phyloP scores from a whole-genome alignment of 805 yeast genomes.

The Myxozyma neglecta region DNA sequence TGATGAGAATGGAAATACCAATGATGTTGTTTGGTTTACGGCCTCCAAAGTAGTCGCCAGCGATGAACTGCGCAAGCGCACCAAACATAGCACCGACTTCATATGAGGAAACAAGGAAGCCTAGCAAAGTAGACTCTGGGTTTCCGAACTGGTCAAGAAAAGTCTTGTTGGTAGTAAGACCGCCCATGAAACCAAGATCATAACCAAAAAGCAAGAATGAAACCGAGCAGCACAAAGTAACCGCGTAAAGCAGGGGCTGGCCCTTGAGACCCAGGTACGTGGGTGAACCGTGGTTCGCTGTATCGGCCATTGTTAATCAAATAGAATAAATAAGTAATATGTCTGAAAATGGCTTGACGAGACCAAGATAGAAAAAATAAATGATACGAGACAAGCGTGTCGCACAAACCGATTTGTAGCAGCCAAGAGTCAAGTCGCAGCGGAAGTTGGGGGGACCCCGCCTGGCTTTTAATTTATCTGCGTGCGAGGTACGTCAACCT shows the following conservation, averaged over 20 bases:
- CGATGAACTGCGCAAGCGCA: constrained; percentile 56
- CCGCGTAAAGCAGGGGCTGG: constrained; percentile 24
- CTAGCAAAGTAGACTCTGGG: constrained; percentile 36
- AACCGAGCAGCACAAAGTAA: constrained; percentile 19
- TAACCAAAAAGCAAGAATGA: constrained; percentile 57
- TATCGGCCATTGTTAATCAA: not conserved
- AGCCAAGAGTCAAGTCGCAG: no score
- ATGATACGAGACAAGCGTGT: no score
- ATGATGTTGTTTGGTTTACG: constrained; percentile 55
- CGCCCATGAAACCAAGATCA: constrained; percentile 79
- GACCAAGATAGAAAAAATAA: not conserved
- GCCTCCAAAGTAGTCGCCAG: constrained; percentile 61
- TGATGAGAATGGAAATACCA: constrained; percentile 51
- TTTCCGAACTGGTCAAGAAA: constrained; percentile 16
- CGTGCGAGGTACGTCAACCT: no score
- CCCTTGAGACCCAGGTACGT: constrained; percentile 18
- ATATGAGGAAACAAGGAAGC: constrained; percentile 44
- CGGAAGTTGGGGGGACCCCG: no score
- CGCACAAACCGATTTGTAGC: no score
- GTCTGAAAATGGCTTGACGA: no score
- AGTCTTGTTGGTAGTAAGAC: constrained; percentile 63
- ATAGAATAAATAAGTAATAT: not conserved
- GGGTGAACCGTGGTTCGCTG: constrained; percentile 9
- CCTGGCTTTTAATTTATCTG: no score
- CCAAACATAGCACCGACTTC: constrained; percentile 73